phyloP scores from a whole-genome alignment of 345 rosid species.

The Carallia pectinifolia region DNA sequence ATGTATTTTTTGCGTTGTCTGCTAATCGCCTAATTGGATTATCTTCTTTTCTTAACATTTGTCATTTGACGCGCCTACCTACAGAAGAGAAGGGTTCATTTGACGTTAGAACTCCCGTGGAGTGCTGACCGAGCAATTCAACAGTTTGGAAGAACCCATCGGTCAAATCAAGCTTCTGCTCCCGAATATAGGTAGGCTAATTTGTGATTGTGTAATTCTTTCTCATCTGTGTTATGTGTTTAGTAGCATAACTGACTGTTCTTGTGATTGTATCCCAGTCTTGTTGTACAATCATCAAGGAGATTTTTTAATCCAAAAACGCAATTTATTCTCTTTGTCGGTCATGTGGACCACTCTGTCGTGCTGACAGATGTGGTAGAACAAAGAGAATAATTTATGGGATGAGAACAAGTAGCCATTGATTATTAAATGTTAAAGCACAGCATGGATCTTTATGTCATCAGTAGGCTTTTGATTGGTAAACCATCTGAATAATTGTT shows the following conservation, averaged over 20 bases:
- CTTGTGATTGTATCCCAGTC: not conserved
- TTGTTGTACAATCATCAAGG: not conserved
- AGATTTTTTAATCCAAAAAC: not conserved
- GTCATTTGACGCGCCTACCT: constrained; percentile 9
- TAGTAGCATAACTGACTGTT: not conserved
- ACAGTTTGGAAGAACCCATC: constrained; percentile 97
- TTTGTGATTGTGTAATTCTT: not conserved
- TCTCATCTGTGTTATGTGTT: not conserved
- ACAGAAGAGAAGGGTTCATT: constrained; percentile 94
- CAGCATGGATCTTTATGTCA: not conserved
- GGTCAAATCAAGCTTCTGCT: constrained; percentile 99
- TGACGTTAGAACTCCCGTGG: constrained; percentile 99
- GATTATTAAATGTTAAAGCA: not conserved
- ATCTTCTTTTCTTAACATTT: constrained; percentile 10
- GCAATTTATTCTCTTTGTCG: not conserved
- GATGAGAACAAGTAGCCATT: no score
- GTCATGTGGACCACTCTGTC: not conserved
- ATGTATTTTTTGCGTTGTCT: not conserved
- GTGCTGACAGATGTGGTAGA: no score
- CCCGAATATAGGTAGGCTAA: constrained; percentile 81
- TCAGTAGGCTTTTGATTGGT: not conserved
- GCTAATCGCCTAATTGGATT: not conserved
- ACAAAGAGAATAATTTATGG: no score
- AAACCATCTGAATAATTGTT: not conserved
- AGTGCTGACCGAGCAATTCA: constrained; percentile 99